These are phyloP conservation scores for Jaltomata sinuosa DNA, from an alignment of 257 asterid species.

Conservation along the genomic window DNA sequence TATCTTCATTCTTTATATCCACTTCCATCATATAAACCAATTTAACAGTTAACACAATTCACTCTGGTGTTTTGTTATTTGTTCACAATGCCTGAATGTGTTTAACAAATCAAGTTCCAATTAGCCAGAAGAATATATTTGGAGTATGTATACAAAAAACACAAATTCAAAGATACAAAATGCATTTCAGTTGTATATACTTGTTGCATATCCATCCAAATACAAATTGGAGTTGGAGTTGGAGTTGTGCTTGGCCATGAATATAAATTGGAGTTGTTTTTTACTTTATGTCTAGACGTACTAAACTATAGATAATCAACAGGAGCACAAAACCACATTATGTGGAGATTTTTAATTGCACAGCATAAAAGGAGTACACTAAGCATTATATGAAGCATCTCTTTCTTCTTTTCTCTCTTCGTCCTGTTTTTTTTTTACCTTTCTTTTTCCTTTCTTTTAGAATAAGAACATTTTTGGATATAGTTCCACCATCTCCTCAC, in stretches of 20 bases:
- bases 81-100: background rate
- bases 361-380: background rate
- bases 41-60: background rate
- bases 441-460: background rate
- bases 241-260: too few relatives aligned
- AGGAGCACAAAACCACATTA: background rate
- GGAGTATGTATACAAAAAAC: too few relatives aligned
- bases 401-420: background rate
- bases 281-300: background rate
- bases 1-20: background rate
- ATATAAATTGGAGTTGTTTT: too few relatives aligned
- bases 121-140: background rate
- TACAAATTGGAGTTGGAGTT: too few relatives aligned
- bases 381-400: background rate
- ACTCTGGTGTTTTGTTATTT: background rate
- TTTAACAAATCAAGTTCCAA: background rate
- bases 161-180: too few relatives aligned
- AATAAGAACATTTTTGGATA: background rate
- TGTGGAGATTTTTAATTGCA: background rate
- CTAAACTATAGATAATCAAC: background rate
- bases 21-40: background rate
- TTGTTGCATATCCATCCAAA: too few relatives aligned
- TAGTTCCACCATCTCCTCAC: background rate
- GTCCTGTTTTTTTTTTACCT: background rate
- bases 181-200: too few relatives aligned